Evolutionary conservation across 176 grass and related monocot species (phyloP), one percentile per base, ranked within the genome.

Genomic region (Urochloa ruziziensis): DNA sequence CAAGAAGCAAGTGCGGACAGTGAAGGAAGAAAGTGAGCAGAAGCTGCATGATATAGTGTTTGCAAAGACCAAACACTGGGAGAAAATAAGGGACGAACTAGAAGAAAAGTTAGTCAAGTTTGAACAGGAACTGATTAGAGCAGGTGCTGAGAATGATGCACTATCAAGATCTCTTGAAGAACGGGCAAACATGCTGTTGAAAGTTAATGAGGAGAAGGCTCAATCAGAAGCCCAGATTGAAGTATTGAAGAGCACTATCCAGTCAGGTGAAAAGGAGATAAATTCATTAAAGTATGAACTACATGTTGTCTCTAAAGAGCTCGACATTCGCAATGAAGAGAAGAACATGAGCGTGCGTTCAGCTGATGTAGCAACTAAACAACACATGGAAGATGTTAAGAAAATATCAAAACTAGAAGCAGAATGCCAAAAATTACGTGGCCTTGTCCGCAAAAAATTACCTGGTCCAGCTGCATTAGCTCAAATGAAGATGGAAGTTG

Each of bases 401-500:
- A 99, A 99, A 88, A 96, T 99, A 89, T 83, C 93, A 67, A 99
- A 99, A 49, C 78, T 99, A 42, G 97, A 99, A 93, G 89, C 91
- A 61, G 97, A 99, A 87, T 96, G 89, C 64, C 97, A 99, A 90
- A 99, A 93, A 84, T 90, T 99, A 53, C 89, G 97, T 57, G 89
- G 91, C 36, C 88, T 99, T 82, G 97, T 99, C 86, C 90, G 93
- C 48, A 99, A 99, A 82, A 99, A 94, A 74, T 90, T 99, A 79
- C 97, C 97, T 64, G 97, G 97, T 2, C 91, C 97, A 52, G 97
- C 97, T 49, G 97, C 97, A 81, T 79, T 99, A 82, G 97, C 97
- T 79, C 97, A 99, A 82, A 99, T 99, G 97, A 99, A 96, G 83
- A 84, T 96, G 85, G 97, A 99, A 78, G 97, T 96, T 52, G 97